phyloP scores from a whole-genome alignment of 2,329 filamentous ascomycete genomes.

The Fusarium sp. region DNA sequence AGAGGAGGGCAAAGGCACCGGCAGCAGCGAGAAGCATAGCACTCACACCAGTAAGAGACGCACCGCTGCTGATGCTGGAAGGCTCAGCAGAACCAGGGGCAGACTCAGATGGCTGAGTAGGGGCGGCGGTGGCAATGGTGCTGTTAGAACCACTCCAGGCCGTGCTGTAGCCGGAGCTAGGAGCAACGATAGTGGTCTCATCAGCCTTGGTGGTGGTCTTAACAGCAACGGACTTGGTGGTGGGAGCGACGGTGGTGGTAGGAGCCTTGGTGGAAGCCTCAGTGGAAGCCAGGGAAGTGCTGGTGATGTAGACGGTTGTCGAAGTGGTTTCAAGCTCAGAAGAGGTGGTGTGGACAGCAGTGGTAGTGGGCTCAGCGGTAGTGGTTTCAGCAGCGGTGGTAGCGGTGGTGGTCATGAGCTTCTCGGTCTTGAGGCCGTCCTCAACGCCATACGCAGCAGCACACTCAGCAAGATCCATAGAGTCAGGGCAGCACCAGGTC shows the following conservation, averaged over 20 bases:
- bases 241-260: slow-evolving; percentile 48
- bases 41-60: slow-evolving; percentile 52
- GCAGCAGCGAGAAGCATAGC: slow-evolving; percentile 54
- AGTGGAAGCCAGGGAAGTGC: slow-evolving; percentile 36
- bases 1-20: slow-evolving; percentile 54
- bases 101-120: slow-evolving; percentile 45
- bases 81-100: slow-evolving; percentile 37
- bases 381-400: slow-evolving; percentile 36
- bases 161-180: slow-evolving; percentile 47
- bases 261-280: slow-evolving; percentile 32
- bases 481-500: slow-evolving; percentile 72
- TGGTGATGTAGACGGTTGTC: slow-evolving; percentile 46
- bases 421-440: slow-evolving; percentile 57
- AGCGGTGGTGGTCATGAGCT: slow-evolving; percentile 47
- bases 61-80: slow-evolving; percentile 46
- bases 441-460: slow-evolving; percentile 65
- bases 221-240: slow-evolving; percentile 29
- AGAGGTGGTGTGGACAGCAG: slow-evolving; percentile 41
- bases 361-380: slow-evolving; percentile 13
- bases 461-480: slow-evolving; percentile 65
- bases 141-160: slow-evolving; percentile 51
- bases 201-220: slow-evolving; percentile 44
- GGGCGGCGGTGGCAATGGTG: slow-evolving; percentile 47
- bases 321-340: slow-evolving; percentile 45
- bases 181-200: slow-evolving; percentile 47